Evolutionary conservation across 2,329 filamentous ascomycete genomes (phyloP).

Genomic region (Penicillium nordicum): DNA sequence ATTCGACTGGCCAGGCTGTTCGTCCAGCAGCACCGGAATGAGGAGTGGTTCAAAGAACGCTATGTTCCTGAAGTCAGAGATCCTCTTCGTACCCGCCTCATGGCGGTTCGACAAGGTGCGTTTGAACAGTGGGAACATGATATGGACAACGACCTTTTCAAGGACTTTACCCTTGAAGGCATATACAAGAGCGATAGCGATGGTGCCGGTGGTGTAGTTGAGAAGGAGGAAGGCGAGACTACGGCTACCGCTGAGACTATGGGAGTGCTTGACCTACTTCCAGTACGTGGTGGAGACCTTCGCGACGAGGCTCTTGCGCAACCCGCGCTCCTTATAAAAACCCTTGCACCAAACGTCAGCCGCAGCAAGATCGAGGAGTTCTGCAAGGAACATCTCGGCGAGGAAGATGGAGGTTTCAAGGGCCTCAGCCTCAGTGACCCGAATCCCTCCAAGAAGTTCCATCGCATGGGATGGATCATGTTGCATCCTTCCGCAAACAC

Average conservation of each 20-base stretch:
- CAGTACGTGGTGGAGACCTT: slow-evolving; percentile 77
- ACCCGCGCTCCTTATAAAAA: slow-evolving; percentile 95
- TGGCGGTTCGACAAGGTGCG: slow-evolving; percentile 71
- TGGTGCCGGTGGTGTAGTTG: slow-evolving; percentile 75
- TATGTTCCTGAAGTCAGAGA: slow-evolving; percentile 83
- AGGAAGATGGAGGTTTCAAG: slow-evolving; percentile 87
- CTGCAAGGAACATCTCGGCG: slow-evolving; percentile 89
- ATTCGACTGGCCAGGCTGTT: slow-evolving; percentile 80
- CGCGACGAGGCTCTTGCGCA: slow-evolving; percentile 84
- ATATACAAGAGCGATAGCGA: slow-evolving; percentile 92
- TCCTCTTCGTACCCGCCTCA: slow-evolving; percentile 68
- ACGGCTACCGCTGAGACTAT: slow-evolving; percentile 88
- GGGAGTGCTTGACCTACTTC: slow-evolving; percentile 85
- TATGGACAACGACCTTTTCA: slow-evolving; percentile 78
- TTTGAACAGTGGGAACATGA: slow-evolving; percentile 90
- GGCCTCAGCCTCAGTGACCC: slow-evolving; percentile 95
- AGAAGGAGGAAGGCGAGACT: slow-evolving; percentile 94
- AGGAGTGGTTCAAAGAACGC: slow-evolving; percentile 97
- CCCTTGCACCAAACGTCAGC: slow-evolving; percentile 92
- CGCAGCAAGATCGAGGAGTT: slow-evolving; percentile 90
- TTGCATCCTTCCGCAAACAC: slow-evolving; percentile 74
- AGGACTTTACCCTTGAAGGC: slow-evolving; percentile 91
- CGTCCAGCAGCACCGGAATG: slow-evolving; percentile 85
- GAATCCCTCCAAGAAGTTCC: slow-evolving; percentile 94
- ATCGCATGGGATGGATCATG: slow-evolving; percentile 98